A percentile compares a stretch with the other conserved stretches of the same genome.
phyloP scores from a whole-genome alignment of 495 filamentous ascomycete genomes.

The Trypethelium eluteriae region DNA sequence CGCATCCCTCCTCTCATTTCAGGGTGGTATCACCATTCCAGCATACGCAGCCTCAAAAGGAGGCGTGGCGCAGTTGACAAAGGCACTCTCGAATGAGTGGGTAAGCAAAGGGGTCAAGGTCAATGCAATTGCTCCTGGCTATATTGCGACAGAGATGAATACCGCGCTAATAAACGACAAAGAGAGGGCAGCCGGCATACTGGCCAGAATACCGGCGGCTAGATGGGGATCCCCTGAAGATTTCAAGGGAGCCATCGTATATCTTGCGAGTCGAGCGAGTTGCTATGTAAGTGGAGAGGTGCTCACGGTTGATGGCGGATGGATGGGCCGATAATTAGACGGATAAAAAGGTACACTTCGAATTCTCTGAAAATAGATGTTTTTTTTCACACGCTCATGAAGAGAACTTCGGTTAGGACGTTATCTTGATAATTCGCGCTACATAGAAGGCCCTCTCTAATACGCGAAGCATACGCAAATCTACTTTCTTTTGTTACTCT shows the following conservation, averaged over 20 bases:
- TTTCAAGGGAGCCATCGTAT: constrained; percentile 79
- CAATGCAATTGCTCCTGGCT: constrained; percentile 50
- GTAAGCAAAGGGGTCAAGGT: constrained; percentile 56
- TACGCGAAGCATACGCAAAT: too few relatives aligned
- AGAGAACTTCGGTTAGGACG: too few relatives aligned
- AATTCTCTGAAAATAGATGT: too few relatives aligned
- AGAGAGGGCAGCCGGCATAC: constrained; percentile 61
- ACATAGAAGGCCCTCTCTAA: too few relatives aligned
- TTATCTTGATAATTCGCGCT: too few relatives aligned
- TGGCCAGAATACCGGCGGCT: constrained; percentile 75
- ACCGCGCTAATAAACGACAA: constrained; percentile 66
- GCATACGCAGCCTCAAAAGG: constrained; percentile 89
- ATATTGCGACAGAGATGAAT: constrained; percentile 92
- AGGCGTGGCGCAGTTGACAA: constrained; percentile 78
- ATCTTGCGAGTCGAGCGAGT: constrained; percentile 66
- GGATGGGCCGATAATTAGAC: constrained; percentile 70
- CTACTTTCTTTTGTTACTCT: too few relatives aligned
- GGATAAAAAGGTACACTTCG: background rate
- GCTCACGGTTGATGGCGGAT: constrained; percentile 80
- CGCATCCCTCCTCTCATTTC: constrained; percentile 76
- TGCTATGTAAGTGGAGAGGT: constrained; percentile 76
- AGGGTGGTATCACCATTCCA: constrained; percentile 83
- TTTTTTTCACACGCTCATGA: too few relatives aligned
- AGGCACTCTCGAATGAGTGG: constrained; percentile 85
- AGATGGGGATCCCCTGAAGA: constrained; percentile 84